Percentiles rank a stretch among this genome's conserved stretches.
Conservation (phyloP, 495 filamentous ascomycete genomes). For the Neurospora terricola region DNA sequence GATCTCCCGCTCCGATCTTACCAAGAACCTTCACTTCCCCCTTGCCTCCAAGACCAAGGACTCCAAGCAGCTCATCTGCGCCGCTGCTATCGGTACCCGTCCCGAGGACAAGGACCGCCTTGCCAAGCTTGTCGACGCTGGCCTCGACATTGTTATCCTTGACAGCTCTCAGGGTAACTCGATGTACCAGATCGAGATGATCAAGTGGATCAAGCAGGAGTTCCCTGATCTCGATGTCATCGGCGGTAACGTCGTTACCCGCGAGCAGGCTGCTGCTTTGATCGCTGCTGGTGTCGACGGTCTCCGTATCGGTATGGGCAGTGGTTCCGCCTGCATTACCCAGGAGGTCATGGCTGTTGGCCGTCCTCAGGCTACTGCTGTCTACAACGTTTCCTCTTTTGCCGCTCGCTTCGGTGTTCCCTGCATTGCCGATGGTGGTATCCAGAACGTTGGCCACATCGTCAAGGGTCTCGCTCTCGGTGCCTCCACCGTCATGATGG, state of each 20-base stretch:
- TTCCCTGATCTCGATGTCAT: constrained; percentile 87
- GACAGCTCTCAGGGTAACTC: constrained; percentile 96
- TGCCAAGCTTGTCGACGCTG: constrained; percentile 83
- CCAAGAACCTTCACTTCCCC: constrained; percentile 97
- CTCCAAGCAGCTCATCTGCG: constrained; percentile 95
- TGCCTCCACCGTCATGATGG: constrained; percentile 98
- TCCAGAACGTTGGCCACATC: constrained; percentile 98
- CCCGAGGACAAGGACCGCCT: constrained; percentile 83
- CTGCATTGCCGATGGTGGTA: constrained; percentile 94
- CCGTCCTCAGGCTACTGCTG: constrained; percentile 84
- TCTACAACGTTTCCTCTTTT: constrained; percentile 80
- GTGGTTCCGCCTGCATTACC: constrained; percentile 95
- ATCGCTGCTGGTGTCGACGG: constrained; percentile 95
- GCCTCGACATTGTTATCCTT: constrained; percentile 89
- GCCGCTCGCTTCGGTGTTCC: constrained; percentile 91
- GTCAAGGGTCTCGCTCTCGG: constrained; percentile 95
- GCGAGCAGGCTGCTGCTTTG: constrained; percentile 82
- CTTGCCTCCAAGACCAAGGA: constrained; percentile 92
- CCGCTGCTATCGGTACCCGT: constrained; percentile 89
- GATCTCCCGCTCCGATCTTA: constrained; percentile 92
- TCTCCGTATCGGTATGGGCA: constrained; percentile 97
- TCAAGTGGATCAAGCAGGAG: constrained; percentile 84
- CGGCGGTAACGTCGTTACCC: constrained; percentile 93
- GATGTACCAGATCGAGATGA: constrained; percentile 95
- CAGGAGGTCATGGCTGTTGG: constrained; percentile 99